Conservation (phyloP, 2,329 filamentous ascomycete genomes). For the Aureobasidium sp. region DNA sequence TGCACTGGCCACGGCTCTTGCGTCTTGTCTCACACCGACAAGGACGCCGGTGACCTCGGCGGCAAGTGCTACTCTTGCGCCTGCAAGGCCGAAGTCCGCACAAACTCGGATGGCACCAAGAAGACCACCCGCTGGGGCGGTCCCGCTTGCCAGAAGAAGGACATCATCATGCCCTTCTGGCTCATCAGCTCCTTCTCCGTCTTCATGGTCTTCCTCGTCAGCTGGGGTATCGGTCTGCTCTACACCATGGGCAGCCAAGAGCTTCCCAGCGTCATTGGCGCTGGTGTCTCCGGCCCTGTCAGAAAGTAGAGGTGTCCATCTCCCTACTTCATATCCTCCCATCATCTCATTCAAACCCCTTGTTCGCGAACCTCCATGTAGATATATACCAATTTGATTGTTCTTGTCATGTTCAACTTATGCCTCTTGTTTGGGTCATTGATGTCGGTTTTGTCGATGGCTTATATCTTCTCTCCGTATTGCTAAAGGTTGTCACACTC, state of each 20-base stretch:
- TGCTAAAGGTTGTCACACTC: no score
- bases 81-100: slow-evolving; percentile 55
- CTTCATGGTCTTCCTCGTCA: slow-evolving; percentile 57
- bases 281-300: slow-evolving; percentile 70
- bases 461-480: no score
- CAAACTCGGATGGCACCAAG: slow-evolving; percentile 41
- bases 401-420: neutral
- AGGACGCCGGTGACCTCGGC: slow-evolving; percentile 31
- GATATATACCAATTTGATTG: slow-evolving; percentile 15
- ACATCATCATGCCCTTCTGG: slow-evolving; percentile 84
- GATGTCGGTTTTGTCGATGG: neutral
- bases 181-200: slow-evolving; percentile 70
- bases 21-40: slow-evolving; percentile 53
- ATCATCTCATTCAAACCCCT: neutral
- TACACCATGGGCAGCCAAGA: slow-evolving; percentile 79
- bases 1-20: slow-evolving; percentile 81
- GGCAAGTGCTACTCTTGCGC: slow-evolving; percentile 67
- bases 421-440: no score
- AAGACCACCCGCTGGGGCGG: slow-evolving; percentile 75
- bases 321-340: neutral
- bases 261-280: slow-evolving; percentile 90
- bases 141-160: slow-evolving; percentile 79
- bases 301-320: slow-evolving; percentile 5
- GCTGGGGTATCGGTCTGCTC: slow-evolving; percentile 66
- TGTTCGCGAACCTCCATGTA: slow-evolving; percentile 1